Evolutionary conservation across 176 grass and related monocot genomes (phyloP).

Genomic region (Eragrostis nindensis): DNA sequence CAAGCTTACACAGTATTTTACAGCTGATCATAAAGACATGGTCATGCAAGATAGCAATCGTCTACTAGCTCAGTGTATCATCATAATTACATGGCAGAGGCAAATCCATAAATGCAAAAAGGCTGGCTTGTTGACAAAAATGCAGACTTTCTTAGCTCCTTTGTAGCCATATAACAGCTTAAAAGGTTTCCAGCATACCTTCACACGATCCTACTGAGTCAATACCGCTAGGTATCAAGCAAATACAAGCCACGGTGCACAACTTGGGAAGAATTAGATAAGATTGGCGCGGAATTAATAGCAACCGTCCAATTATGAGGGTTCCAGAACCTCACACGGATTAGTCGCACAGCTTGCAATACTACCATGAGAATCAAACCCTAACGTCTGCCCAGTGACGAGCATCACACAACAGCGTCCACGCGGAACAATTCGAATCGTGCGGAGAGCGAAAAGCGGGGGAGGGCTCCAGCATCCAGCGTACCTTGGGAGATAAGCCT

Average conservation of each 20-base stretch:
- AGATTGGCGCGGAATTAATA: constrained; percentile 30
- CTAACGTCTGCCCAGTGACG: constrained; percentile 10
- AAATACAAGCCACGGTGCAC: neutral
- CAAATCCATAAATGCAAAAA: constrained; percentile 4
- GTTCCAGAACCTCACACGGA: neutral
- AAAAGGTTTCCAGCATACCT: neutral
- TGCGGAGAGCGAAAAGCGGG: neutral
- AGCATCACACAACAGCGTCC: neutral
- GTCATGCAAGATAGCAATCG: neutral
- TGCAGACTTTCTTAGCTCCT: neutral
- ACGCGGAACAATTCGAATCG: neutral
- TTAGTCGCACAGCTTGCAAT: neutral
- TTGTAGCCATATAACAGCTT: neutral
- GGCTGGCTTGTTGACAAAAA: neutral
- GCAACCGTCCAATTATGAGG: neutral
- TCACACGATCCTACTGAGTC: neutral
- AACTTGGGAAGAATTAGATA: neutral
- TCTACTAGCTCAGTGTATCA: neutral
- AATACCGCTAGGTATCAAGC: neutral
- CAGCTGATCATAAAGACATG: neutral
- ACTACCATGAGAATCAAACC: constrained; percentile 12
- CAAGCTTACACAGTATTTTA: neutral
- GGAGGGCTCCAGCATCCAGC: neutral
- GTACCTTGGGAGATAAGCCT: constrained; percentile 76
- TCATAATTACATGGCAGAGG: neutral